Base-by-base conservation (phyloP, 139 green algal genomes). In the Tetradesmus lagerheimii region DNA sequence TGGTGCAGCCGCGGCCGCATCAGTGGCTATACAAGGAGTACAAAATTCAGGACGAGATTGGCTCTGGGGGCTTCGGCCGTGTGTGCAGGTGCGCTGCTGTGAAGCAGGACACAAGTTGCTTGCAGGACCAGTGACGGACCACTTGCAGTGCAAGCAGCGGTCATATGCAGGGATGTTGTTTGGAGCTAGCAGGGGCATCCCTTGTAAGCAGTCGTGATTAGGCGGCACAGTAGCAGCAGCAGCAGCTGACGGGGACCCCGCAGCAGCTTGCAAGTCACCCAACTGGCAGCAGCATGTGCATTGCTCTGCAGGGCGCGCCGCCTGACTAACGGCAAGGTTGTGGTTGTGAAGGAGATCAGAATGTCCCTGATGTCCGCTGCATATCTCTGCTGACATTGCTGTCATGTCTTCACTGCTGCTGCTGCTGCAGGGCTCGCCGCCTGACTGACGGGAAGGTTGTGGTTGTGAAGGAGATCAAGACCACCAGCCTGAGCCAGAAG, bases 391-490 rank as follows among this genome's bases (percentile, higher is more conserved):
- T 31, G 14, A n/a, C n/a, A n/a, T n/a, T n/a, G n/a, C n/a, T n/a
- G n/a, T n/a, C n/a, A n/a, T n/a, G n/a, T n/a, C n/a, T n/a, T n/a
- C n/a, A n/a, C n/a, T 45, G 31, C 67, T 64, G 23, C 47, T 67
- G 41, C 29, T 76, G 34, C 53, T 34, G 35, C 53, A 91, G 87
- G 62, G 83, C 83, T 6, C 83, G 83, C 2, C 78, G 80, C 11
- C 38, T 89, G 79, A 64, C 85, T n/a, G 92, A 94, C 53, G 92
- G 92, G n/a, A 79, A 87, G 62, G n/a, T 92, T 41, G 90, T 94
- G 76, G 93, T 94, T 31, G 91, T 93, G 62, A 95, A 95, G 91
- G 90, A 92, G 87, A 94, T 95, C 50, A 91, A 89, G 39, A 92
- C 82, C 45, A 92, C 88, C n/a, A 71, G 64, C 34, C 67, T 88